Evolutionary conservation across 306 rosid species (phyloP), one percentile per base, ranked within the genome.

Genomic region (Prosopis cineraria): DNA sequence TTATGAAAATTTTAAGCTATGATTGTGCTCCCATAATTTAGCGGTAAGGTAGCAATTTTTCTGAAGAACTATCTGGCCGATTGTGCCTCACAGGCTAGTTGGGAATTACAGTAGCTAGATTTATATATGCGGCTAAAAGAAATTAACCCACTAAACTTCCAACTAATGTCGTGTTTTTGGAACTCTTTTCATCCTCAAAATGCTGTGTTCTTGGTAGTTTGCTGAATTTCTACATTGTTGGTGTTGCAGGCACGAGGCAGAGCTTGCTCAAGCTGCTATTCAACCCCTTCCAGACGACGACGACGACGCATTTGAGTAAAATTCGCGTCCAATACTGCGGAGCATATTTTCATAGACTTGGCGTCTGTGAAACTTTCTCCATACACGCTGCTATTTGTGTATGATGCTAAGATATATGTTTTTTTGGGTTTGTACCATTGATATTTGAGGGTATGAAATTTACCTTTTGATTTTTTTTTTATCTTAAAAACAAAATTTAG

Each of bases 221-320:
- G 41, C 31, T 24, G 47, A 34, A 12, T 31, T 48, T 14, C 4
- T 62, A 55, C 24, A n/a, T 58, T 34, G 44, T 45, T 52, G 65
- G 7, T 36, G 50, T 79, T 63, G 65, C 78, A 91, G 97, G 85
- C 94, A 91, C 4, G 97, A 91, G 67, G 89, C 87, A 7, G 97
- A 92, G 82, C 82, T 88, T 68, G 71, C 59, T 19, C 68, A 74
- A 45, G 95, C 93, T 71, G 90, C 91, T 27, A 84, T 65, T 59
- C 97, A 89, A 71, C 96, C 97, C 70, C 97, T 92, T 73, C 97
- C 93, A 0, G 93, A 92, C 27, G 97, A 92, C 3, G 95, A 90
- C 2, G 97, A 89, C 33, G 92, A 87, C 1, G 30, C 91, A 33
- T 91, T 93, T 58, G 94, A 93, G 80, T 93, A 67, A 37, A 36